Conservation (phyloP, 192 early-diverging fungal species). For the Mortierella claussenii region DNA sequence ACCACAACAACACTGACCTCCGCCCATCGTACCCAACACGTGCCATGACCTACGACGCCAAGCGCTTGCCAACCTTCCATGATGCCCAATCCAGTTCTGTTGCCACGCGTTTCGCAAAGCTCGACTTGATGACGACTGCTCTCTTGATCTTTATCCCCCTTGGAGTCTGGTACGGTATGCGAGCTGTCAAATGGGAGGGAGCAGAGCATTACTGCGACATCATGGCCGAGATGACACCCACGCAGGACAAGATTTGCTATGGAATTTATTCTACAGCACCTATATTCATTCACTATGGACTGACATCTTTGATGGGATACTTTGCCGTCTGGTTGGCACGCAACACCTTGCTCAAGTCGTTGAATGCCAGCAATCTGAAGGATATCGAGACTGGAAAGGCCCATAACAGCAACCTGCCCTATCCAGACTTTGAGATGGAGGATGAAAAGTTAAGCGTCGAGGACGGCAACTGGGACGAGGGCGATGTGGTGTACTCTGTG, state of each 20-base stretch:
- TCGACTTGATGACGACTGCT: conserved; percentile 10
- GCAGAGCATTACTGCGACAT: conserved; percentile 30
- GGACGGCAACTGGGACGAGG: conserved; percentile 53
- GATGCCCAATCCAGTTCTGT: conserved; percentile 22
- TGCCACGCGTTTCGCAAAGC: conserved; percentile 15
- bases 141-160: conserved; percentile 35
- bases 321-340: conserved; percentile 28
- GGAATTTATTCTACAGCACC: conserved; percentile 23
- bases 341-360: conserved; percentile 13
- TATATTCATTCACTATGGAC: conserved; percentile 3
- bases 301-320: conserved; percentile 26
- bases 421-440: conserved; percentile 32
- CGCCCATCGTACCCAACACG: conserved; percentile 6
- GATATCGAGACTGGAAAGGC: conserved; percentile 23
- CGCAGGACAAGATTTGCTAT: conserved; percentile 41
- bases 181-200: conserved; percentile 36
- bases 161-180: conserved; percentile 26
- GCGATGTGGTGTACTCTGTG: conserved; percentile 44
- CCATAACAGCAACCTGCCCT: conserved; percentile 15
- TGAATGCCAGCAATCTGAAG: conserved; percentile 12
- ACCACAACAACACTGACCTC: neutral
- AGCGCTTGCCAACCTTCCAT: conserved; percentile 40
- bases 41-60: conserved; percentile 22
- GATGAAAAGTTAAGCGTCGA: conserved; percentile 43
- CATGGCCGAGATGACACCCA: conserved; percentile 17